Evolutionary conservation across 2,329 filamentous ascomycete genomes (phyloP), one percentile per base, ranked within the genome.

Genomic region (Botryotinia globosa): DNA sequence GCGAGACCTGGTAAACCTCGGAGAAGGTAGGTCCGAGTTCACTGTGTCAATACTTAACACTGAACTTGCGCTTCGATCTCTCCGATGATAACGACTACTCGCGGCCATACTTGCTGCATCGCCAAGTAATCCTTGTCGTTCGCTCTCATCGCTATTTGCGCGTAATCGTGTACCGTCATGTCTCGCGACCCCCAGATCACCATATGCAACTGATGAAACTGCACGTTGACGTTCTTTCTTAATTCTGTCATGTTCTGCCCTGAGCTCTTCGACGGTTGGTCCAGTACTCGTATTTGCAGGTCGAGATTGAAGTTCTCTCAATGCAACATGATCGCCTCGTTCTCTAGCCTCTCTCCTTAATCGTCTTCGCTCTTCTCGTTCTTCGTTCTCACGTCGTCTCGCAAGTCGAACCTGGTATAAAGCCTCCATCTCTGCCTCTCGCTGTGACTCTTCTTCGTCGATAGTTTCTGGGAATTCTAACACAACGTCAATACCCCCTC

Each of bases 351-450:
- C 92, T 44, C 89, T 85, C 42, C 93, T 86, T 73, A 89, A 85
- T 64, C 88, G 86, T 69, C 93, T 86, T n/a, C 92, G 85, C 75
- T 92, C 90, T 76, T 97, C 93, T 8, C 94, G 90, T 75, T 96
- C 94, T 7, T 89, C 88, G 56, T 91, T 86, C 80, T 97, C 92
- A 72, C 88, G 86, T 69, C 94, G 89, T 71, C 96, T 88, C 29
- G 93, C 90, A 20, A 92, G 80, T 20, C 96, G 91, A 73, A 98
- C 95, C 81, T 97, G 94, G 81, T 97, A 98, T 58, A 98, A 83
- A 0, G 92, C 89, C 75, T 96, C 92, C 96, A 98, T 98, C 81
- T 98, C 93, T 42, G 93, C 89, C 75, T 98, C 94, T 20, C 96
- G 88, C 70, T 94, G 84, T 80, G 97, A 94, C 76, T 97, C 90